phyloP scores from a whole-genome alignment of 2,329 filamentous ascomycete genomes.

The Cytospora paraplurivora region DNA sequence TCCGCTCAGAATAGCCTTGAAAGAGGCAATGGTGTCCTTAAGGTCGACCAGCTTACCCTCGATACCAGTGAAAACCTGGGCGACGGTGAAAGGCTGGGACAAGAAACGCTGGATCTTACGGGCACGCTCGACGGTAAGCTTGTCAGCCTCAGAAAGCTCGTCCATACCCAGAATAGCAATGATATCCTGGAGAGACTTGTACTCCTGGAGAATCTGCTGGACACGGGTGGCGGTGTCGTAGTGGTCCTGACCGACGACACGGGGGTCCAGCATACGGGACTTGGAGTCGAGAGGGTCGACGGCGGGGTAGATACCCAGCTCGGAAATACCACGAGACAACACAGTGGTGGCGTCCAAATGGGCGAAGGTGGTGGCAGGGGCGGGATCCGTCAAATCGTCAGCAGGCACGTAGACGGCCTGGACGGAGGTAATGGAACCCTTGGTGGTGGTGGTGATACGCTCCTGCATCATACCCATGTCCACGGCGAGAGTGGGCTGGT shows the following conservation, averaged over 20 bases:
- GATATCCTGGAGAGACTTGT: conserved; percentile 99
- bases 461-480: conserved; percentile 99
- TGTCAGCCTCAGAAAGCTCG: conserved; percentile 97
- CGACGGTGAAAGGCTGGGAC: conserved; percentile 95
- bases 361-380: conserved; percentile 98
- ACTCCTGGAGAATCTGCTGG: conserved; percentile 99
- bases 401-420: conserved; percentile 99
- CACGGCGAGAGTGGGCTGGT: conserved; percentile 97
- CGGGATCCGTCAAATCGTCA: conserved; percentile 99
- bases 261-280: conserved; percentile 98
- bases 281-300: conserved; percentile 99
- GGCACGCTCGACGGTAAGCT: conserved; percentile 99
- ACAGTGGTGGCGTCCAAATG: conserved; percentile 99
- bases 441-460: conserved; percentile 99
- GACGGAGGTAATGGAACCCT: conserved; percentile 99
- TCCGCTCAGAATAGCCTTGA: conserved; percentile 95
- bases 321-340: conserved; percentile 99
- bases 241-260: conserved; percentile 97
- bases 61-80: conserved; percentile 82
- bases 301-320: conserved; percentile 99
- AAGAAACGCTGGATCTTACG: conserved; percentile 99
- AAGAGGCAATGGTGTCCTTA: conserved; percentile 96
- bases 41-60: conserved; percentile 96
- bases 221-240: conserved; percentile 93
- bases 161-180: conserved; percentile 99